A percentile compares a stretch with the other conserved stretches of the same genome.
These are phyloP conservation scores for Fusarium udum DNA, from an alignment of 2,329 filamentous ascomycete genomes.

Conservation along the genomic window DNA sequence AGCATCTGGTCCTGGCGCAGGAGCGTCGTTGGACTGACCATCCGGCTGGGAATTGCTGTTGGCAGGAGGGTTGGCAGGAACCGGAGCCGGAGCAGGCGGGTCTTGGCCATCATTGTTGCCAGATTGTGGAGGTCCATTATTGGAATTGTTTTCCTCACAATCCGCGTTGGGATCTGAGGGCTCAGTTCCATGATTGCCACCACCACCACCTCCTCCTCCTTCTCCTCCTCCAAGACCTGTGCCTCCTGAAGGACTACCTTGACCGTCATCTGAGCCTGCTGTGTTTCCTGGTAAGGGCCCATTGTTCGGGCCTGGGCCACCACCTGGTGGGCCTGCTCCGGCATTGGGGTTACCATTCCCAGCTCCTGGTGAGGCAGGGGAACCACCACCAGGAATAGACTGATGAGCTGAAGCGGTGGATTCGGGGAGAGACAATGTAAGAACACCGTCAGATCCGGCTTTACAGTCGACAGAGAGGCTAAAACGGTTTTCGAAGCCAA, in stretches of 20 bases:
- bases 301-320: not conserved
- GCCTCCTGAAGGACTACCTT: not conserved
- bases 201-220: too few relatives aligned
- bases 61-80: not conserved
- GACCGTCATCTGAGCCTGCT: not conserved
- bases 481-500: slow-evolving; percentile 37
- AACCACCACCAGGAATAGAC: not conserved
- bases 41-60: not conserved
- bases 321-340: not conserved
- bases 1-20: not conserved
- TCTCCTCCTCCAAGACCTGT: not conserved
- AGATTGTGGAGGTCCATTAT: not conserved
- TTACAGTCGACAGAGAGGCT: slow-evolving; percentile 43
- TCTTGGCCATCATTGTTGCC: not conserved
- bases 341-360: not conserved
- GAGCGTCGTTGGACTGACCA: not conserved
- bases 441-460: slow-evolving; percentile 46
- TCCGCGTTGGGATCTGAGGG: not conserved
- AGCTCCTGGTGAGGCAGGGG: not conserved
- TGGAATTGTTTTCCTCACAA: not conserved
- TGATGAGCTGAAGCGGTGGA: slow-evolving; percentile 16
- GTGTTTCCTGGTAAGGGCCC: not conserved
- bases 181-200: not conserved
- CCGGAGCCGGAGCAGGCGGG: not conserved
- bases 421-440: slow-evolving; percentile 44